A percentile compares a stretch with the other conserved stretches of the same genome.
Conservation (phyloP, 2,329 filamentous ascomycete species). For the Periglandula ipomoeae region DNA sequence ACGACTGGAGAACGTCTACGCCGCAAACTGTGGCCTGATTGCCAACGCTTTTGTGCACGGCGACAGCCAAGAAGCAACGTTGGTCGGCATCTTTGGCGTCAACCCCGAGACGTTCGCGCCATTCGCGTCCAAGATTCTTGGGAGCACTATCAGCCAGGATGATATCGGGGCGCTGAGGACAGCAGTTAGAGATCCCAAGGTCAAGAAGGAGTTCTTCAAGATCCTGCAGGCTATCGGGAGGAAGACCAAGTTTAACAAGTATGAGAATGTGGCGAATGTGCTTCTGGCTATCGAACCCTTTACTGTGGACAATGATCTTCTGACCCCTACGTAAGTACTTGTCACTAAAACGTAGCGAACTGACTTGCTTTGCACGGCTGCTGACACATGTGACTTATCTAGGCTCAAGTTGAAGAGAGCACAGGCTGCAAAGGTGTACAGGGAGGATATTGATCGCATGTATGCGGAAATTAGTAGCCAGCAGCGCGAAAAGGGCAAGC, state of each 20-base stretch:
- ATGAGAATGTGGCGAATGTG: constrained; percentile 70
- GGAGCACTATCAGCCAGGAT: constrained; percentile 50
- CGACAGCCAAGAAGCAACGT: constrained; percentile 67
- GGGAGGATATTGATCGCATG: constrained; percentile 43
- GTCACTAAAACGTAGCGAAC: background rate
- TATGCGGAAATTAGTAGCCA: constrained; percentile 42
- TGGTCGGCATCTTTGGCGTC: constrained; percentile 82
- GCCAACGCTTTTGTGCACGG: constrained; percentile 84
- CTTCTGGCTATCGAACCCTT: constrained; percentile 80
- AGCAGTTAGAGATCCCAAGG: constrained; percentile 57
- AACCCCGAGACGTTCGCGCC: constrained; percentile 74
- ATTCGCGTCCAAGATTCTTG: constrained; percentile 69
- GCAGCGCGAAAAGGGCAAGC: constrained; percentile 1
- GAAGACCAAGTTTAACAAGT: constrained; percentile 84
- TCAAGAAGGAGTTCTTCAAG: constrained; percentile 66
- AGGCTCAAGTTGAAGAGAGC: constrained; percentile 53
- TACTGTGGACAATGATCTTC: constrained; percentile 79
- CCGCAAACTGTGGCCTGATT: constrained; percentile 70
- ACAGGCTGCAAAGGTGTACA: constrained; percentile 43
- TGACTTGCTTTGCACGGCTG: background rate
- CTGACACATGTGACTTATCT: background rate
- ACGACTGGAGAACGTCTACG: constrained; percentile 89
- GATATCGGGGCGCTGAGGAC: constrained; percentile 60
- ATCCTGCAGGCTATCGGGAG: constrained; percentile 70
- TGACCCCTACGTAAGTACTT: constrained; percentile 71